These are phyloP conservation scores for Ceratocystis ficicola DNA, from an alignment of 2,329 filamentous ascomycete species.

Conservation along the genomic window DNA sequence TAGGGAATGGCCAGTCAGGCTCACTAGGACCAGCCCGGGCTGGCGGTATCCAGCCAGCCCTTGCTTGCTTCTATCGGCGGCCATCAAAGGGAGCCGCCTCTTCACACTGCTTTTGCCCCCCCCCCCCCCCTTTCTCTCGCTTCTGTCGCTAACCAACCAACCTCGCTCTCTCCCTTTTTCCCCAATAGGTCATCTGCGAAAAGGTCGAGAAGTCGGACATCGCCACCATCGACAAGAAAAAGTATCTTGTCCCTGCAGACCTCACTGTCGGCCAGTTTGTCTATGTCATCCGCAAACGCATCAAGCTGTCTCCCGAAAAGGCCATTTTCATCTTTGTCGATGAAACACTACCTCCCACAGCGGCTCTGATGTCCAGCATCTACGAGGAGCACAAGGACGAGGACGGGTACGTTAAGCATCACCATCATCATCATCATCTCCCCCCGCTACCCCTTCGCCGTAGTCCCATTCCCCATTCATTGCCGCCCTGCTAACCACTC, in stretches of 20 bases:
- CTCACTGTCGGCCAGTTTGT: conserved; percentile 98
- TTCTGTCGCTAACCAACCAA: not conserved
- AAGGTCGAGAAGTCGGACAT: conserved; percentile 99
- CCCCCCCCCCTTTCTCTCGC: not conserved
- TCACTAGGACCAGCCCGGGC: no score
- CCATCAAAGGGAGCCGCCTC: no score
- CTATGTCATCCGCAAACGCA: conserved; percentile 99
- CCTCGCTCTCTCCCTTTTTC: not conserved
- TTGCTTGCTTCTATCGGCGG: no score
- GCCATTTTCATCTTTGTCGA: conserved; percentile 99
- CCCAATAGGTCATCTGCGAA: conserved; percentile 83
- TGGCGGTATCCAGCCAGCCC: no score
- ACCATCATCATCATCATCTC: not conserved
- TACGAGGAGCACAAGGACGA: conserved; percentile 97
- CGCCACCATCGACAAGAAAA: conserved; percentile 99
- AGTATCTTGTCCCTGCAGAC: conserved; percentile 95
- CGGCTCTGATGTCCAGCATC: conserved; percentile 97
- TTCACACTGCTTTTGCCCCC: not conserved
- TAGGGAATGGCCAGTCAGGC: no score
- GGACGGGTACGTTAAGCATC: conserved; percentile 43
- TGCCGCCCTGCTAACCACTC: conserved; percentile 1
- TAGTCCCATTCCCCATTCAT: not conserved
- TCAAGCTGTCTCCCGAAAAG: conserved; percentile 99
- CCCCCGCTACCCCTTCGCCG: not conserved
- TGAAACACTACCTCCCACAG: conserved; percentile 90